phyloP scores from a whole-genome alignment of 2,329 filamentous ascomycete species.

The Cercospora zeae-maydis region DNA sequence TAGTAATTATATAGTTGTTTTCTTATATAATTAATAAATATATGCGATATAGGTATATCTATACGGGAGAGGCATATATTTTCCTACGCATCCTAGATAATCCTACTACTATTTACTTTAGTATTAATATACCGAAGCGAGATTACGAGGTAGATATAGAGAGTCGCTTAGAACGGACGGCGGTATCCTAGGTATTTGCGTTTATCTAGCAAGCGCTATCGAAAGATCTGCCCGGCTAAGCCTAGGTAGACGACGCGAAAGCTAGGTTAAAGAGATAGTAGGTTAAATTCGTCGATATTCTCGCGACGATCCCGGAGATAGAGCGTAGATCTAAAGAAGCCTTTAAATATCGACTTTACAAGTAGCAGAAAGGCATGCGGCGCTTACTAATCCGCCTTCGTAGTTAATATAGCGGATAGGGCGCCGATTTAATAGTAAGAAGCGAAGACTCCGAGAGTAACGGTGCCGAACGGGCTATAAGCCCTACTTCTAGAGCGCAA shows the following conservation, averaged over 20 bases:
- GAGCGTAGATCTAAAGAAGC: conserved; percentile 3
- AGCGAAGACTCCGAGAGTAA: neutral
- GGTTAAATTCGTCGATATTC: conserved; percentile 5
- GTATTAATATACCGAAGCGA: neutral
- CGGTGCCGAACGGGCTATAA: neutral
- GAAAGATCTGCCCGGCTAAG: conserved; percentile 1
- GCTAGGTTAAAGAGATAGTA: conserved; percentile 1
- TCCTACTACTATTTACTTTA: neutral
- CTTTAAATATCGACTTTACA: neutral
- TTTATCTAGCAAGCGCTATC: conserved; percentile 7
- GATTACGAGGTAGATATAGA: conserved; percentile 1
- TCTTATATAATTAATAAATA: conserved; percentile 17
- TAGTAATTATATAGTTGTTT: conserved; percentile 15
- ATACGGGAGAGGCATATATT: conserved; percentile 11
- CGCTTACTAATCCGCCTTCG: neutral
- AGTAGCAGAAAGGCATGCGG: neutral
- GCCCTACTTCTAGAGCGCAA: neutral
- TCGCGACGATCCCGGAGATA: neutral
- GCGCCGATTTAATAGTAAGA: neutral
- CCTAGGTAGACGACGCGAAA: neutral
- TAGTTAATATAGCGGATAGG: neutral
- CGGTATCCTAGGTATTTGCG: conserved; percentile 9
- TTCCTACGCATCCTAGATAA: conserved; percentile 11
- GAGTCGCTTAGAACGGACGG: conserved; percentile 10
- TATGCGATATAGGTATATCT: conserved; percentile 13